Evolutionary conservation across 108 stramenopile species (phyloP).

Genomic region (Nitzschia sp.): DNA sequence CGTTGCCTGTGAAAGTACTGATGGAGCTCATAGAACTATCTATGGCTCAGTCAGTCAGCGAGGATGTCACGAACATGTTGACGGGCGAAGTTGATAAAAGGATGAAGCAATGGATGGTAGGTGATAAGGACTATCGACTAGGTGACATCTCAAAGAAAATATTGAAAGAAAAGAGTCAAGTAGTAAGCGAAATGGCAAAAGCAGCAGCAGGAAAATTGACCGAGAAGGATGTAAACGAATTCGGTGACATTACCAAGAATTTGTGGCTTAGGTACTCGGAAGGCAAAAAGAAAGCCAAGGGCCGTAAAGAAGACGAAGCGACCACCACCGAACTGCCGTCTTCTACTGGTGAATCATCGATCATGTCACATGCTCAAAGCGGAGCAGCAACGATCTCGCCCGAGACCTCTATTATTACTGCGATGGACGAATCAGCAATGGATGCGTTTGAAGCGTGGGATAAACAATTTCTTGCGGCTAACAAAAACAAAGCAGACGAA

Average conservation of each 20-base stretch:
- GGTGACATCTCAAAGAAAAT: slow-evolving; percentile 31
- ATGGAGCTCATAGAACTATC: slow-evolving; percentile 21
- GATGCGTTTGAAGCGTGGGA: slow-evolving; percentile 14
- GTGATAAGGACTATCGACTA: slow-evolving; percentile 28
- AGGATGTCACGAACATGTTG: slow-evolving; percentile 1
- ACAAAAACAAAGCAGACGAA: neutral
- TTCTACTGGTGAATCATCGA: too few relatives aligned
- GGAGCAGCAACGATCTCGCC: neutral
- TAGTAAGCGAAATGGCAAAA: slow-evolving; percentile 27
- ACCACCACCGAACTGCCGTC: too few relatives aligned
- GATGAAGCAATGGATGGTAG: slow-evolving; percentile 36
- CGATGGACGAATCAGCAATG: neutral
- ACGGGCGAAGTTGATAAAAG: slow-evolving; percentile 28
- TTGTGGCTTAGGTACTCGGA: neutral
- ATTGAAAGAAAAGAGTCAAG: slow-evolving; percentile 12
- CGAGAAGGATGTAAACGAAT: slow-evolving; percentile 64
- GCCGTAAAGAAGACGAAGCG: neutral
- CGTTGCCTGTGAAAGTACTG: slow-evolving; percentile 21
- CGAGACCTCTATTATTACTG: neutral
- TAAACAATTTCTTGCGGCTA: slow-evolving; percentile 15
- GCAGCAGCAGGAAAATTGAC: slow-evolving; percentile 35
- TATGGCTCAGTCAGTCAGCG: slow-evolving; percentile 21
- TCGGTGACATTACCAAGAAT: slow-evolving; percentile 79
- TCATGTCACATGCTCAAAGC: too few relatives aligned
- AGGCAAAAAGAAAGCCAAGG: neutral